phyloP scores from a whole-genome alignment of 768 basidiomycete species.

The Gloeopeniophorella convolvens region DNA sequence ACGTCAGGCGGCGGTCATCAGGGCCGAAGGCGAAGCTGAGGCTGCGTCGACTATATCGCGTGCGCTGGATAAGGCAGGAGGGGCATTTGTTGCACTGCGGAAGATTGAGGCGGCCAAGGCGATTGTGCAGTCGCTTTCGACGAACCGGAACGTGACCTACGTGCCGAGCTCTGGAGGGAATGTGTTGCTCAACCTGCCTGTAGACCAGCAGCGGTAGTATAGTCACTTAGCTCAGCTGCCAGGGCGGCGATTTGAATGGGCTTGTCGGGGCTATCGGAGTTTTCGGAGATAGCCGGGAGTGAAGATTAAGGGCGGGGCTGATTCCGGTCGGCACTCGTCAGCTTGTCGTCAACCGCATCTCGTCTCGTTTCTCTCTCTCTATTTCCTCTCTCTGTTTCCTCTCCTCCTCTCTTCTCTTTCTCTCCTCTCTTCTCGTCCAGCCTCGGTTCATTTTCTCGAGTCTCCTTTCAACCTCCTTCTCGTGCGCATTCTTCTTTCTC shows the following conservation, averaged over 20 bases:
- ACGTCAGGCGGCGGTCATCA: slow-evolving; percentile 94
- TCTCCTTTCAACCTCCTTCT: slow-evolving; percentile 25
- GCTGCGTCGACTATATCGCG: slow-evolving; percentile 89
- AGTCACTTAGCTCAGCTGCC: background rate
- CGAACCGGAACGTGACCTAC: slow-evolving; percentile 83
- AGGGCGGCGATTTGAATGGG: background rate
- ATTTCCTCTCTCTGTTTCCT: slow-evolving; percentile 29
- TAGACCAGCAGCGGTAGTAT: slow-evolving; percentile 35
- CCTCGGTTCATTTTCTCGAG: slow-evolving; percentile 19
- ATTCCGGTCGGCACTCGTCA: background rate
- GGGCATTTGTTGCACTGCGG: slow-evolving; percentile 90
- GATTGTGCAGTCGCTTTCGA: slow-evolving; percentile 78
- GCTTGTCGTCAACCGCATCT: background rate
- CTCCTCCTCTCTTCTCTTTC: slow-evolving; percentile 24
- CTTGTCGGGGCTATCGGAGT: slow-evolving; percentile 5
- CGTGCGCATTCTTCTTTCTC: slow-evolving; percentile 42
- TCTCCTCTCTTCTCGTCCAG: slow-evolving; percentile 22
- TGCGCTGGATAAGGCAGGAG: slow-evolving; percentile 89
- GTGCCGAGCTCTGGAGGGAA: slow-evolving; percentile 77
- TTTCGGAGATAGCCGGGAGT: slow-evolving; percentile 17
- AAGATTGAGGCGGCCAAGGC: slow-evolving; percentile 99
- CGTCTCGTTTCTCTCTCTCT: slow-evolving; percentile 32
- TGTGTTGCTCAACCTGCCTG: slow-evolving; percentile 78
- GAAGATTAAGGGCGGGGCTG: slow-evolving; percentile 4
- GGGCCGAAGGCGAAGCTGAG: slow-evolving; percentile 98